Evolutionary conservation across 345 rosid genomes (phyloP).

Genomic region (Hibiscus mutabilis): DNA sequence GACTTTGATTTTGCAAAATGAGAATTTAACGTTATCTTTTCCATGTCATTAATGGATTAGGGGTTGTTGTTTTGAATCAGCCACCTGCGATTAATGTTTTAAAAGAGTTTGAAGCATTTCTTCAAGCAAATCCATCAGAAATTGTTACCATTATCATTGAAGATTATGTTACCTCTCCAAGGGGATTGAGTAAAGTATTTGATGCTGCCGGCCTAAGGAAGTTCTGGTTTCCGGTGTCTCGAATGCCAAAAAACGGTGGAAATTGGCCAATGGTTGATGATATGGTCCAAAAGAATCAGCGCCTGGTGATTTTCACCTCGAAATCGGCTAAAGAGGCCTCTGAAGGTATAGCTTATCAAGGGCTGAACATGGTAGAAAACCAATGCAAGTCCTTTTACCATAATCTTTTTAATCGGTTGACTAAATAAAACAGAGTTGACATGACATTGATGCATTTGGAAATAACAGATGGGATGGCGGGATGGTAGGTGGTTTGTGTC

Average conservation of each 20-base stretch:
- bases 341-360: slow-evolving; percentile 70
- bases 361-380: slow-evolving; percentile 80
- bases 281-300: slow-evolving; percentile 61
- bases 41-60: background rate
- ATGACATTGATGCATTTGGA: slow-evolving; percentile 15
- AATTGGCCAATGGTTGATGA: slow-evolving; percentile 75
- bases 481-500: slow-evolving; percentile 58
- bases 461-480: slow-evolving; percentile 71
- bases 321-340: slow-evolving; percentile 56
- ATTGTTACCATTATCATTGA: slow-evolving; percentile 71
- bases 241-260: slow-evolving; percentile 75
- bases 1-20: too few relatives aligned
- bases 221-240: slow-evolving; percentile 68
- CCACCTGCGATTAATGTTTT: slow-evolving; percentile 67
- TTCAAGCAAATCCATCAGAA: slow-evolving; percentile 54
- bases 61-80: slow-evolving; percentile 19
- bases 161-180: slow-evolving; percentile 74
- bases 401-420: background rate
- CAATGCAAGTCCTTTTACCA: slow-evolving; percentile 51
- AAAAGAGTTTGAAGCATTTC: slow-evolving; percentile 53
- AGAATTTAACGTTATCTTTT: background rate
- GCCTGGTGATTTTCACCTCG: slow-evolving; percentile 76
- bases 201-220: slow-evolving; percentile 62
- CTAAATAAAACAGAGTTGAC: background rate
- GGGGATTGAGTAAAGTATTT: slow-evolving; percentile 58